Evolutionary conservation across 768 basidiomycete genomes (phyloP).

Genomic region (Mycena galopus): DNA sequence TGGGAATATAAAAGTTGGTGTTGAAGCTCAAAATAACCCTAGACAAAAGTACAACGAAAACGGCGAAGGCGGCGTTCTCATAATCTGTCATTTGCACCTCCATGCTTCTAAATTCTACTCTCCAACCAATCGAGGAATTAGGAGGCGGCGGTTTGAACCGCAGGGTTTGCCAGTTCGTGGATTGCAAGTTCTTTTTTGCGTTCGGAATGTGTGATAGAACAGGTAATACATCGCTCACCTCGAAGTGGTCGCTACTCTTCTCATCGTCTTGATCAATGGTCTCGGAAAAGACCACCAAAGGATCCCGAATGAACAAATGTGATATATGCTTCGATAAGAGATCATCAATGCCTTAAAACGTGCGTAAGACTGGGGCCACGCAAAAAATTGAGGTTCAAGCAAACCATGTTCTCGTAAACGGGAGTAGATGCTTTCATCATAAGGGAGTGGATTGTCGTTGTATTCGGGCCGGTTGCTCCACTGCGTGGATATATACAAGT

Average conservation of each 20-base stretch:
- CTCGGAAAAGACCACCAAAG: conserved; percentile 94
- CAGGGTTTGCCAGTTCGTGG: conserved; percentile 99
- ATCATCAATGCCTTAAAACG: conserved; percentile 80
- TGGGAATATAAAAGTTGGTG: conserved; percentile 96
- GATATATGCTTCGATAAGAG: conserved; percentile 91
- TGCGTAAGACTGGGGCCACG: background rate
- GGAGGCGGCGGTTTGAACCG: conserved; percentile 99
- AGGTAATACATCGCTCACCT: conserved; percentile 61
- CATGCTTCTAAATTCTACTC: conserved; percentile 99
- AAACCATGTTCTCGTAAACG: conserved; percentile 83
- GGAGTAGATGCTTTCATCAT: conserved; percentile 79
- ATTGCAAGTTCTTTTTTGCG: conserved; percentile 88
- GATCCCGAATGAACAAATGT: conserved; percentile 98
- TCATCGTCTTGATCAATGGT: conserved; percentile 93
- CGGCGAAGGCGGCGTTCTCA: conserved; percentile 96
- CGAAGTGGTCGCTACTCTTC: conserved; percentile 93
- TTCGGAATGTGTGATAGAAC: background rate
- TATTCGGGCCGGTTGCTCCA: conserved; percentile 93
- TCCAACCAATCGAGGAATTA: conserved; percentile 94
- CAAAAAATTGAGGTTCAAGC: conserved; percentile 33
- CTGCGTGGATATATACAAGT: conserved; percentile 90
- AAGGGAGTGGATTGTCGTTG: conserved; percentile 88
- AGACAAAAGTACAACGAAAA: conserved; percentile 95
- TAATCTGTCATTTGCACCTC: conserved; percentile 99
- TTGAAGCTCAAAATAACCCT: conserved; percentile 93